phyloP scores from a whole-genome alignment of 495 filamentous ascomycete species.

The Chaetomium tenue region DNA sequence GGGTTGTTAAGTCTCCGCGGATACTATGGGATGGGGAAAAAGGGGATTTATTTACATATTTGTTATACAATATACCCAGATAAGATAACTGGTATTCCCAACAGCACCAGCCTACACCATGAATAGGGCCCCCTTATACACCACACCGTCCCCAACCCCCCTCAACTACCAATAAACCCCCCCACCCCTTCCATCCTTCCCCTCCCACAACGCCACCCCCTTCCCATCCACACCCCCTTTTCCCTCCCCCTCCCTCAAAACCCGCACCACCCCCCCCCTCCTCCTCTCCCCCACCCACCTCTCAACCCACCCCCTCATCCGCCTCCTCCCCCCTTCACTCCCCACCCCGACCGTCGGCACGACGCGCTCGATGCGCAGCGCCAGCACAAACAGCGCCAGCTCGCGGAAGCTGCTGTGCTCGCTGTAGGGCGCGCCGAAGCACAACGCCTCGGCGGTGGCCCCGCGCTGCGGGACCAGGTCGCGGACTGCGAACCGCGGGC shows the following conservation, averaged over 20 bases:
- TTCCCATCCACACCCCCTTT: conserved; percentile 31
- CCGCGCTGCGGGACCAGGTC: conserved; percentile 79
- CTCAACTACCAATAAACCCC: conserved; percentile 44
- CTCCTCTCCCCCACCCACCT: conserved; percentile 81
- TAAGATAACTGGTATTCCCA: neutral
- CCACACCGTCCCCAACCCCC: neutral
- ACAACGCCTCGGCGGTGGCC: conserved; percentile 68
- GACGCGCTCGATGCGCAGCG: conserved; percentile 78
- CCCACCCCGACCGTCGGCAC: conserved; percentile 95
- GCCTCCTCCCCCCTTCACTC: conserved; percentile 56
- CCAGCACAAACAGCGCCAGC: conserved; percentile 88
- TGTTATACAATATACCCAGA: too few relatives aligned
- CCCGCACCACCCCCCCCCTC: conserved; percentile 69
- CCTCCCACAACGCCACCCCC: conserved; percentile 39
- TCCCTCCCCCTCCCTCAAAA: conserved; percentile 40
- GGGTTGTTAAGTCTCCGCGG: too few relatives aligned
- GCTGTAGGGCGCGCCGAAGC: conserved; percentile 89
- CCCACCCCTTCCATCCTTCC: conserved; percentile 43
- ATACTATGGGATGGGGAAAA: too few relatives aligned
- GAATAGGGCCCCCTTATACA: too few relatives aligned
- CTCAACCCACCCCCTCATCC: conserved; percentile 91
- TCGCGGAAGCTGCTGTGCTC: conserved; percentile 95
- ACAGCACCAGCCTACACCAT: too few relatives aligned
- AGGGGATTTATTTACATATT: too few relatives aligned
- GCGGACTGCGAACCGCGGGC: conserved; percentile 58